Base-by-base conservation (phyloP, 192 early-diverging fungal species). In the Entomortierella chlamydospora region DNA sequence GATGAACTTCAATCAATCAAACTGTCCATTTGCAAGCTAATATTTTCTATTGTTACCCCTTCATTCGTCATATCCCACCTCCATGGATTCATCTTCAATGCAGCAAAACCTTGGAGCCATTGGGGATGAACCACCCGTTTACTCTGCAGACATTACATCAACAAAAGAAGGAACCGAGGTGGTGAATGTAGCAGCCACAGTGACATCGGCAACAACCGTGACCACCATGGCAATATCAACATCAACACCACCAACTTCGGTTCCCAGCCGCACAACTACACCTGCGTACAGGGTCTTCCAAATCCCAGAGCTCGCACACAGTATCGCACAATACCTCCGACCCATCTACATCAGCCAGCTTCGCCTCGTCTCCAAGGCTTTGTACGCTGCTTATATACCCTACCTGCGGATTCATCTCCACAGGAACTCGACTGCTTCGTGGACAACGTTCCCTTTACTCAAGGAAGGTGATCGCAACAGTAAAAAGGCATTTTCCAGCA, bases 401-500 rank as follows among this genome's bases (percentile, higher is more conserved):
- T 52, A 74, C 31, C 72, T 74, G 13, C 72, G 72, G 1, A 47
- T 74, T 11, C 72, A 74, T 23, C 57, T 74, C 11, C 53, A 63
- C 20, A 57, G 72, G n/a, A 34, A 30, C 26, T 67, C 72, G 3
- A 74, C 72, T 2, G 58, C 49, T 4, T 74, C 72, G 1, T 74
- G 72, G 72, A 74, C 64, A 15, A 20, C 10, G 2, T 74, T 74
- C 23, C 64, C 72, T 8, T 30, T 63, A 8, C 59, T 61, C 29
- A 12, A 52, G 29, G 49, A 41, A n/a, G 26, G 4, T 37, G 31
- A 25, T 25, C 31, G 20, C 25, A 28, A 50, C 52, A 31, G 7
- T 37, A 54, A 22, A 10, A 23, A 37, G 33, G 4, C 18, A 0
- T 1, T 23, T 13, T 29, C 45, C 15, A 47, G 15, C 15, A 4